Percentiles rank a stretch among this genome's conserved stretches.
phyloP scores from a whole-genome alignment of 2,329 filamentous ascomycete genomes.

The Microthyrium microscopicum region DNA sequence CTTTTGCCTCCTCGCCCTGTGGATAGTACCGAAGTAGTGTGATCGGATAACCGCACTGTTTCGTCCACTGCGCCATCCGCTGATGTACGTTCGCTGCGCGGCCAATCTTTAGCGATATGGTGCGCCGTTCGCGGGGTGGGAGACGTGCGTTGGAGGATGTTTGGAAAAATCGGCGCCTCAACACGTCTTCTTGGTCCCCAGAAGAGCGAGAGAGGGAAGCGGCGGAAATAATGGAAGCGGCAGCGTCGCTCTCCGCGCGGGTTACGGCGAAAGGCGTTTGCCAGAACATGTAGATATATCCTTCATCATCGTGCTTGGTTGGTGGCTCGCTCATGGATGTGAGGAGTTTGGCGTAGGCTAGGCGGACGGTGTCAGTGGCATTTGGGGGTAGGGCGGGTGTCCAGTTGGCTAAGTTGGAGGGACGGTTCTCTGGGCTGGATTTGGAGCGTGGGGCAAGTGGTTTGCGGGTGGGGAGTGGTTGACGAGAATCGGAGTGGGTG shows the following conservation, averaged over 20 bases:
- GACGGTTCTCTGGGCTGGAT: constrained; percentile 6
- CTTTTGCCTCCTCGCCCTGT: constrained; percentile 44
- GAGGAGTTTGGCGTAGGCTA: constrained; percentile 6
- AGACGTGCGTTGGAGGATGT: constrained; percentile 2
- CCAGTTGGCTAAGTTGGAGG: constrained; percentile 2
- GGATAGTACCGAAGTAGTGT: constrained; percentile 87
- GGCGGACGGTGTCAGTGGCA: constrained; percentile 1
- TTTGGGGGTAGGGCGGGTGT: constrained; percentile 6
- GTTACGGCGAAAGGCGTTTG: constrained; percentile 51
- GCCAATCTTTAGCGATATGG: constrained; percentile 39
- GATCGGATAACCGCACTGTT: constrained; percentile 80
- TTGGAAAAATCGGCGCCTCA: constrained; percentile 5
- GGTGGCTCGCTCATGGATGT: constrained; percentile 7
- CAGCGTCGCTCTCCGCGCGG: constrained; percentile 30
- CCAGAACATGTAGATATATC: constrained; percentile 99
- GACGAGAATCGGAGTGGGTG: constrained; percentile 1
- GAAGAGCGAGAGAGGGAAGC: constrained; percentile 28
- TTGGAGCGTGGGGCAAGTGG: constrained; percentile 2
- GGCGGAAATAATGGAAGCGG: constrained; percentile 24
- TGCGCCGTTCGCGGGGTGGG: constrained; percentile 3
- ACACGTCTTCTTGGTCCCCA: constrained; percentile 10
- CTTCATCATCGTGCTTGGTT: constrained; percentile 19
- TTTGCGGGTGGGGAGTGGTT: not conserved
- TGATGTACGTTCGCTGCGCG: constrained; percentile 70
- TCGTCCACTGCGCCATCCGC: constrained; percentile 80